Base-by-base conservation (phyloP, 192 early-diverging fungal species). In the Dissophora ornata region DNA sequence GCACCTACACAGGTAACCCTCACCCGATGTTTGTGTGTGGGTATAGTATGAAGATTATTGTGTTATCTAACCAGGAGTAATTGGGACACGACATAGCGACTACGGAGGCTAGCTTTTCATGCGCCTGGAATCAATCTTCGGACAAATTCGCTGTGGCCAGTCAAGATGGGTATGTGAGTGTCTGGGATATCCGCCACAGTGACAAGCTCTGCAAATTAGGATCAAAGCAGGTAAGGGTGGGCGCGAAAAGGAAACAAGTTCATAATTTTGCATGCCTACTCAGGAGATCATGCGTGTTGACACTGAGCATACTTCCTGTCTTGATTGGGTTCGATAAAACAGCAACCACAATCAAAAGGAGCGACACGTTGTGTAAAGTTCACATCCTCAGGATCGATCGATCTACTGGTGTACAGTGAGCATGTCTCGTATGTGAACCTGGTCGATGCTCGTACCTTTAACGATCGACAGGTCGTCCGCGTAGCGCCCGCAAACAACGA, bases 141-240 rank as follows among this genome's bases (percentile, higher is more conserved):
- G 93, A 95, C 62, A 93, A 90, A 69, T 98, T 98, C 86, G 97
- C 97, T 0, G 96, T 98, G 1, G 96, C 95, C 12, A 95, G 91
- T 80, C 95, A 97, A 77, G 93, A 97, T 79, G 97, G 97, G 10
- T 93, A 80, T 62, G 94, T 96, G 9, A 91, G 88, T 46, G 93
- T 98, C 0, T 98, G 94, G 94, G 97, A 98, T 71, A 86, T 97
- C 38, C 86, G 94, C 21, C 84, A 84, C 46, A 91, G 84, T 29
- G 84, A 92, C 22, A 93, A 94, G 59, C 74, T 97, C 22, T 91
- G 88, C 67, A 88, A 93, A 75, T 59, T 97, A 5, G 81, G 80
- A 44, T 85, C 88, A 30, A 91, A 86, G 53, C 88, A 93, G 87
- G 89, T 90, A 84, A 30, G 53, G 4, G n/a, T n/a, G n/a, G n/a